These are phyloP conservation scores for Globisporangium megalacanthum DNA, from an alignment of 352 stramenopile species.

Conservation along the genomic window DNA sequence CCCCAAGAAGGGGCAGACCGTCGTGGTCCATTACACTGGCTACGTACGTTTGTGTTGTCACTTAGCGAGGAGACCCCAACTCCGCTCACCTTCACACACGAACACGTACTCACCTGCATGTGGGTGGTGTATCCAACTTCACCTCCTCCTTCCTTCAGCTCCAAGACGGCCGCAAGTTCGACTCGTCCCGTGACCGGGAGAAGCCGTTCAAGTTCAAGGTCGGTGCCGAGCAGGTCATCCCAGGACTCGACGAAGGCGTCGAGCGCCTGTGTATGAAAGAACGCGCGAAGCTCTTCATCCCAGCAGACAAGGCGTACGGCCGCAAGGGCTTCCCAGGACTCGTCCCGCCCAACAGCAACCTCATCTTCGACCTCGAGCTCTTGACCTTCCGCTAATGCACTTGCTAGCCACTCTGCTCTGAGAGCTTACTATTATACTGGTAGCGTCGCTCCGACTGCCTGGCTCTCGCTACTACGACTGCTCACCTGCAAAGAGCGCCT, in stretches of 20 bases:
- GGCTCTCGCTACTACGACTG: not conserved
- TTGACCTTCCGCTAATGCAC: slow-evolving; percentile 63
- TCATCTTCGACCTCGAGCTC: slow-evolving; percentile 87
- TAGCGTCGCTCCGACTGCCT: too few species aligned
- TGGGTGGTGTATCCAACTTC: too few species aligned
- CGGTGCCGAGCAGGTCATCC: slow-evolving; percentile 83
- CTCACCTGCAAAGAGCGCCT: slow-evolving; percentile 30
- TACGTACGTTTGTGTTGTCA: slow-evolving; percentile 45
- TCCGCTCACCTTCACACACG: not conserved
- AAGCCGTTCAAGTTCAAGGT: too few species aligned
- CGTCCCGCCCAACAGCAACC: too few species aligned
- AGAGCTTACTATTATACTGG: too few species aligned
- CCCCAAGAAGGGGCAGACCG: slow-evolving; percentile 80
- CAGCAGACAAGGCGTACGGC: too few species aligned
- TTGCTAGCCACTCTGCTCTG: too few species aligned
- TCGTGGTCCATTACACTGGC: slow-evolving; percentile 85
- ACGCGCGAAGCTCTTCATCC: too few species aligned
- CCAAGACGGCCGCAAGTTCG: slow-evolving; percentile 71
- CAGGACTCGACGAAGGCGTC: slow-evolving; percentile 79
- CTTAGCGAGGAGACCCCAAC: too few species aligned
- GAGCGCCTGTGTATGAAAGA: slow-evolving; percentile 31
- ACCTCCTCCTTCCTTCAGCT: slow-evolving; percentile 21
- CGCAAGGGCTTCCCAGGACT: too few species aligned
- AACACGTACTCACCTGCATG: not conserved
- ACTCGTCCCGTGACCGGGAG: slow-evolving; percentile 41